Evolutionary conservation across 2,329 filamentous ascomycete species (phyloP), one percentile per base, ranked within the genome.

Genomic region (Exutisphaerella laricina): DNA sequence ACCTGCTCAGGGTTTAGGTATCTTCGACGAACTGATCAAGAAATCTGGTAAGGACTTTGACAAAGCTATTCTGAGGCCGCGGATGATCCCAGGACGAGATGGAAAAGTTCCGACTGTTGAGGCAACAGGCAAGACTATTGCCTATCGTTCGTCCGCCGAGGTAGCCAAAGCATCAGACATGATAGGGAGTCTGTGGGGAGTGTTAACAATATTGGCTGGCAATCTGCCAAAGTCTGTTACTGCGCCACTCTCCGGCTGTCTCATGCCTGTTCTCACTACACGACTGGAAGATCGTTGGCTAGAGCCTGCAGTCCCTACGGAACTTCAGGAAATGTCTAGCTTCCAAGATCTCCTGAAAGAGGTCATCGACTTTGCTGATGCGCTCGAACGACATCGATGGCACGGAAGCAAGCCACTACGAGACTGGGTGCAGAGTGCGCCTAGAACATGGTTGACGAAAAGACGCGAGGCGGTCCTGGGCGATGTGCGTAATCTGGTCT

Each of bases 401-500:
- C 71, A 74, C 12, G 76, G 74, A 3, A 69, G 74, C 34, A 67
- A 69, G 41, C 77, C 82, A 22, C 67, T 98, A 26, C 73, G 78
- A 32, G 79, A 86, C 17, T 98, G 92, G 90, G 81, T 87, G 0
- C 78, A 82, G 29, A 81, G 83, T 48, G 84, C 87, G 1, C 85
- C 88, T 0, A 79, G 80, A 44, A 81, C 88, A 18, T 98, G 92
- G 92, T 74, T 97, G 10, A 78, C 78, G 2, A 90, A 88, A 61
- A 84, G 88, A 52, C 80, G 85, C 57, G 88, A 94, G 57, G 80
- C 76, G 23, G 82, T 87, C 0, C 73, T 98, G 17, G 83, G 89
- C 48, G 75, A 77, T 23, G 80, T 94, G 9, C 79, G 92, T 17
- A 75, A 68, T 14, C 77, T 83, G 33, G 73, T 96, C 2, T 74